Evolutionary conservation across 352 stramenopile genomes (phyloP).

Genomic region (Phytopythium cucurbitacearum): DNA sequence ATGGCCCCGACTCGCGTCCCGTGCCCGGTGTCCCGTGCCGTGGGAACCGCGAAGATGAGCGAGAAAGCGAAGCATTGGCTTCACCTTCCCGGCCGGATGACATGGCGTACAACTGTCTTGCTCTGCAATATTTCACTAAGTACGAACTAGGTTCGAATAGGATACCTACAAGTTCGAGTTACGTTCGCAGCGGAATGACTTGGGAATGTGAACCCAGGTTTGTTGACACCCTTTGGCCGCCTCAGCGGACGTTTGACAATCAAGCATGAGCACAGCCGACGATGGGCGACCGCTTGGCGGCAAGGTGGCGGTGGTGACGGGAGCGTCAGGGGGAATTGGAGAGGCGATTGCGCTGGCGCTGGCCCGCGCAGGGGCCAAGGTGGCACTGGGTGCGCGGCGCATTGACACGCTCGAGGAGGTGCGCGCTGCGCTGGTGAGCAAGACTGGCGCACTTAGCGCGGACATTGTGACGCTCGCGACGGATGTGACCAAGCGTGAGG

Average conservation of each 20-base stretch:
- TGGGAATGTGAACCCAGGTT: no score
- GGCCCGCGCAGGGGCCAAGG: constrained; percentile 64
- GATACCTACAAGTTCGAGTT: no score
- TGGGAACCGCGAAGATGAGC: no score
- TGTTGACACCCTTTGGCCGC: no score
- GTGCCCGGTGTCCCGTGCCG: background rate
- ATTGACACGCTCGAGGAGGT: constrained; percentile 52
- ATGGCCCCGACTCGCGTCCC: background rate
- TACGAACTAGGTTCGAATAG: no score
- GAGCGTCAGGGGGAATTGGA: constrained; percentile 58
- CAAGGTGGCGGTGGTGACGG: constrained; percentile 67
- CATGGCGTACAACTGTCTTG: no score
- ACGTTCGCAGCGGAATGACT: no score
- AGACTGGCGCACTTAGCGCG: constrained; percentile 16
- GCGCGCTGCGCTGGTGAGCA: constrained; percentile 21
- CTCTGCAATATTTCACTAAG: no score
- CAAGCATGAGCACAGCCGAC: background rate
- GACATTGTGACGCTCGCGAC: constrained; percentile 39
- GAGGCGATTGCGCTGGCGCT: constrained; percentile 71
- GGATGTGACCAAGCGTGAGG: constrained; percentile 67
- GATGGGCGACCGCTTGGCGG: constrained; percentile 11
- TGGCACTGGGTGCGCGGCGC: constrained; percentile 78
- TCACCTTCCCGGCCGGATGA: no score
- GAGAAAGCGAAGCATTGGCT: background rate
- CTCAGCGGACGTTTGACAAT: no score